Percentiles rank a stretch among this genome's conserved stretches.
These are phyloP conservation scores for Anisodus acutangulus DNA, from an alignment of 257 asterid genomes.

Conservation along the genomic window DNA sequence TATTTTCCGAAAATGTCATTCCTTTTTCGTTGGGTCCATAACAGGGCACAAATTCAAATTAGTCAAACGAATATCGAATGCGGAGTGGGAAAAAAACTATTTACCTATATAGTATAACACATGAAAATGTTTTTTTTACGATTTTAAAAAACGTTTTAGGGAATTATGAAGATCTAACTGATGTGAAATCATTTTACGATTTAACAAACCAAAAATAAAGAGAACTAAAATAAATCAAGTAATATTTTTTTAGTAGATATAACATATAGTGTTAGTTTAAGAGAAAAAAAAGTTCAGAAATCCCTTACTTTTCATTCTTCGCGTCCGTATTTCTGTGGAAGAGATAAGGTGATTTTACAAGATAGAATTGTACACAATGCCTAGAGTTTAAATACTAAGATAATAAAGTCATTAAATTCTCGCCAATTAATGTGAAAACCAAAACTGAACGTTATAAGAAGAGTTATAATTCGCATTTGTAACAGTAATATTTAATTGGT, in stretches of 20 bases:
- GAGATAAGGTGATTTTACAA: neutral
- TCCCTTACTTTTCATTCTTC: slow-evolving; percentile 2
- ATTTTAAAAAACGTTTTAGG: no score
- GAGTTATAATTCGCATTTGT: neutral
- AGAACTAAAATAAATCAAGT: neutral
- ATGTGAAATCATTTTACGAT: no score
- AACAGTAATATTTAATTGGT: slow-evolving; percentile 7
- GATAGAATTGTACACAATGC: neutral
- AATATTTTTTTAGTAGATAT: neutral
- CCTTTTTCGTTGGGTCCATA: no score
- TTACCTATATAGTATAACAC: neutral
- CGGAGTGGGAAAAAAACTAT: neutral
- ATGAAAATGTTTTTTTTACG: neutral
- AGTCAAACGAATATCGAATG: no score
- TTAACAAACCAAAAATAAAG: neutral
- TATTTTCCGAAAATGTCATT: no score
- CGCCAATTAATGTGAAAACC: neutral
- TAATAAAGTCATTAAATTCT: neutral
- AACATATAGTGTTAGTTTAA: no score
- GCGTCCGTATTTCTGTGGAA: neutral
- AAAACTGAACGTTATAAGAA: neutral
- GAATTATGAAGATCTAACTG: neutral
- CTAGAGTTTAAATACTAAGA: neutral
- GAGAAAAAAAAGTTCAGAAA: neutral
- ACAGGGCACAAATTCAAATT: no score